Evolutionary conservation across 2,329 filamentous ascomycete genomes (phyloP), one percentile per base, ranked within the genome.

Genomic region (Cadophora sp.): DNA sequence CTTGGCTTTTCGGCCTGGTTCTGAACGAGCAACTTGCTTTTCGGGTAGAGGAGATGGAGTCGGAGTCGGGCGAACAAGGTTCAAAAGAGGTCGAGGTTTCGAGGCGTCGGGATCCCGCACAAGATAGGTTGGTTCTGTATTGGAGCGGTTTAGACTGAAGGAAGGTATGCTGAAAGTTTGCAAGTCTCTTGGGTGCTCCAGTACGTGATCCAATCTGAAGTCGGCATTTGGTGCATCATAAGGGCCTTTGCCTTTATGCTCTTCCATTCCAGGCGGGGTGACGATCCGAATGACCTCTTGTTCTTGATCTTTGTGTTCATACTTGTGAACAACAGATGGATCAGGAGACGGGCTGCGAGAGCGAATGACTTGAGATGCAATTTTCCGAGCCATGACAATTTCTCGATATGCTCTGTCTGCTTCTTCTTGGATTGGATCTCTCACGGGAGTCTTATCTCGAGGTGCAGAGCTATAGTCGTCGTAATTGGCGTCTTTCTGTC

Each of bases 161-260:
- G 56, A 69, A 62, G 20, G 76, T 72, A 74, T 67, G 27, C 63
- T 74, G 72, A 79, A 82, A 60, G 65, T 76, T 55, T 65, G 69
- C 45, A 87, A 76, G 36, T 89, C 84, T 48, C 76, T 76, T 5
- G 88, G 88, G 60, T 73, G 62, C 62, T 82, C 80, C 68, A 89
- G 82, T 67, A 85, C 78, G 71, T 88, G 84, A 74, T 90, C 87
- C 66, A 89, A 84, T 61, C 80, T 81, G 62, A 90, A 87, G 75
- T 90, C 88, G n/a, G 88, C 88, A 73, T 90, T 81, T 1, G 88
- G 88, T 8, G 78, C 84, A 69, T 84, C 85, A 65, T 85, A 90
- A 9, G 78, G 82, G 64, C 81, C 83, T 76, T 83, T 84, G 66
- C 74, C 73, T 48, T 81, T 80, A 5, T 80, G 77, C 39, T 83